Evolutionary conservation across 106 monocot genomes (phyloP), one percentile per base, ranked within the genome.

Genomic region (Allium sativum): DNA sequence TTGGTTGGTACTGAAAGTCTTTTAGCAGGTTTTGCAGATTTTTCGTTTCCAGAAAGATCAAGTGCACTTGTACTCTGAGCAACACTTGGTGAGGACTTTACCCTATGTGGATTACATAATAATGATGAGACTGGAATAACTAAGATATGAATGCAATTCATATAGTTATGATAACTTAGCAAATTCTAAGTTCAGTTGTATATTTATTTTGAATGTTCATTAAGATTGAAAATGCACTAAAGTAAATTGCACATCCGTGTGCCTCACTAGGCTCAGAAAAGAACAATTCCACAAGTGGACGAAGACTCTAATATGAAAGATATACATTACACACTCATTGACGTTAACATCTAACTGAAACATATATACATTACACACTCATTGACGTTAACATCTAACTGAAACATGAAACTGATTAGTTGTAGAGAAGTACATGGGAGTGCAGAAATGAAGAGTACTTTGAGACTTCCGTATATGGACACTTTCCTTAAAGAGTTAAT

Each of bases 1-100:
- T 89, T 93, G 21, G 75, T 60, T 40, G 79, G 85, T 40, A 80
- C 66, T 6, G 89, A 89, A 52, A 86, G 65, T 72, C 89, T 80
- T 67, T 78, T 56, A 66, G 81, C 79, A 64, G 83, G 78, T 53
- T 81, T 89, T 45, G 66, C 54, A 46, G 82, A 53, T 44, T 81
- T 79, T 9, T 76, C 67, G 18, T 82, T 89, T 15, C 51, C 78
- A 44, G 83, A 80, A 58, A 78, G 51, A 65, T 86, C 72, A 13
- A 83, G 68, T 42, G 55, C 80, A 43, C 63, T 71, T 22, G 81
- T 43, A 50, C 93, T 93, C 53, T 76, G 77, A 70, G 71, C 81
- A 20, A 93, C 75, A 66, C 47, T 62, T 51, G 77, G 45, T 52
- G 46, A 11, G n/a, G 69, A 55, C 54, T 72, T 85, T 56, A 19